phyloP scores from a whole-genome alignment of 306 rosid species.

The Arachis stenosperma region DNA sequence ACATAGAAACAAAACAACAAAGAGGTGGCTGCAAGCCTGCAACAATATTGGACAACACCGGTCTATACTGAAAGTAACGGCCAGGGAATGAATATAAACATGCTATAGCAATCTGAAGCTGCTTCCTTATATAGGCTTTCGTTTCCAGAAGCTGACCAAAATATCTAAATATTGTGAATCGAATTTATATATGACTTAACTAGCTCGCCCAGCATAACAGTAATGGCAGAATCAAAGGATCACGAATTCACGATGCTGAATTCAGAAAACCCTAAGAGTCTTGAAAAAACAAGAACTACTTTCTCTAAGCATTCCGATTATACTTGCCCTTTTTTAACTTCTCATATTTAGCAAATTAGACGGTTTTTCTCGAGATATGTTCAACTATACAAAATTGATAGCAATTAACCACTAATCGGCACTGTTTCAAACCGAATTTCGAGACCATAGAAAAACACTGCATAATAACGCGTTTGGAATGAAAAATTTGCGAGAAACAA shows the following conservation, averaged over 20 bases:
- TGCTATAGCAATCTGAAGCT: not conserved
- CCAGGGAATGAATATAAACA: not conserved
- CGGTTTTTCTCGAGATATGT: not conserved
- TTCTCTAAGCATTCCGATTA: not conserved
- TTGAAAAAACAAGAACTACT: not conserved
- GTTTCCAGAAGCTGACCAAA: too few species aligned
- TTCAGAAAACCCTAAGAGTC: not conserved
- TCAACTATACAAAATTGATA: not conserved
- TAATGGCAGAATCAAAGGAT: not conserved
- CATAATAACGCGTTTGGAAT: not conserved
- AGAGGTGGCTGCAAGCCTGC: not conserved
- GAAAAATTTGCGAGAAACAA: too few species aligned
- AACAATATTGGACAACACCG: not conserved
- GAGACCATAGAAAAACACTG: not conserved
- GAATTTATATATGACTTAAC: not conserved
- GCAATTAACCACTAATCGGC: conserved; percentile 1
- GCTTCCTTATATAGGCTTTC: not conserved
- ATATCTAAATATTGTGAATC: not conserved
- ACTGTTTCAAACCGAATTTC: not conserved
- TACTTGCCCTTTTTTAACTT: not conserved
- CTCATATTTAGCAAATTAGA: not conserved
- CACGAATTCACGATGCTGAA: not conserved
- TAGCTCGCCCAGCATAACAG: not conserved
- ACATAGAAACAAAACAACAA: not conserved
- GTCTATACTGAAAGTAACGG: not conserved